Conservation (phyloP, 2,329 filamentous ascomycete species). For the Alternaria sp. region DNA sequence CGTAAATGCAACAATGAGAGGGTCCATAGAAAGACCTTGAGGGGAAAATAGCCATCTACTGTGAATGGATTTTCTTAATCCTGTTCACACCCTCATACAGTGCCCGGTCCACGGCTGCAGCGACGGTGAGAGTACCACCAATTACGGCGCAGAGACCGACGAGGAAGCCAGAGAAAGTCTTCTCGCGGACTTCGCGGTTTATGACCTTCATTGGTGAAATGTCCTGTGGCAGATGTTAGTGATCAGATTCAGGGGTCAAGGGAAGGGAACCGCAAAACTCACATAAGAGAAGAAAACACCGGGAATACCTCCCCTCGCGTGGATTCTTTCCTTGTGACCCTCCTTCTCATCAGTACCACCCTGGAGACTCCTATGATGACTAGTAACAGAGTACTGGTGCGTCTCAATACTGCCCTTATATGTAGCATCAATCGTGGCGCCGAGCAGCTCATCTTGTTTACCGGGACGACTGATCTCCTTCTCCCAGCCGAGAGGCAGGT, state of each 20-base stretch:
- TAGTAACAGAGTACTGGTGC: constrained; percentile 97
- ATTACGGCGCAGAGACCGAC: constrained; percentile 94
- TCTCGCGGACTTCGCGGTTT: constrained; percentile 89
- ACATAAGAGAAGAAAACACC: constrained; percentile 99
- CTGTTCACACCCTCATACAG: constrained; percentile 87
- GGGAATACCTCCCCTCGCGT: constrained; percentile 90
- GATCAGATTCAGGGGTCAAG: neutral
- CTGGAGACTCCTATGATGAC: constrained; percentile 85
- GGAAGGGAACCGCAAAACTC: constrained; percentile 54
- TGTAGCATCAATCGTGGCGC: constrained; percentile 51
- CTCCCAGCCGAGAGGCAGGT: constrained; percentile 90
- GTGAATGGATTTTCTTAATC: constrained; percentile 84
- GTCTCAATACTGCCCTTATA: constrained; percentile 92
- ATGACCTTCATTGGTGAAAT: constrained; percentile 99
- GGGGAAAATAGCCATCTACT: constrained; percentile 44
- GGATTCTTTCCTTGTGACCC: constrained; percentile 89
- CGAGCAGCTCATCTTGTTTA: constrained; percentile 62
- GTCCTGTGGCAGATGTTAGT: constrained; percentile 68
- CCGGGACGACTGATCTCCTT: constrained; percentile 54
- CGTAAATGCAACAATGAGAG: constrained; percentile 7
- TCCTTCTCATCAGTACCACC: constrained; percentile 87
- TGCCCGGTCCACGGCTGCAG: constrained; percentile 88
- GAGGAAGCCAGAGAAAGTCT: constrained; percentile 90
- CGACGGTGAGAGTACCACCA: constrained; percentile 93
- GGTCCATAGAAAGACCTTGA: neutral